Percentiles rank a stretch among this genome's conserved stretches.
phyloP scores from a whole-genome alignment of 805 yeast genomes.

The Cyberlindnera nakhonratchasimensis region DNA sequence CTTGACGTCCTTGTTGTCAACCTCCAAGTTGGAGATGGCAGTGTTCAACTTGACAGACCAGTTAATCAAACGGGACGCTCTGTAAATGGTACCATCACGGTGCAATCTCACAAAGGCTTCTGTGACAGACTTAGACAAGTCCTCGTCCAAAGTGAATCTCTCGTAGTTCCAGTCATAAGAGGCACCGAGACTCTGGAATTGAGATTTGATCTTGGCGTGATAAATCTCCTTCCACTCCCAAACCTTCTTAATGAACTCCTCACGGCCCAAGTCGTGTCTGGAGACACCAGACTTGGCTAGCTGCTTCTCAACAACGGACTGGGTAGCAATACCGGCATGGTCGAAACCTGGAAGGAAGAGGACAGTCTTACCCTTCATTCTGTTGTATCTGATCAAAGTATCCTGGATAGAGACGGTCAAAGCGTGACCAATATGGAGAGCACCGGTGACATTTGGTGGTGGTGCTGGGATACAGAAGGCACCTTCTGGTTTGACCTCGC shows the following conservation, averaged over 20 bases:
- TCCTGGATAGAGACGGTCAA: constrained; percentile 94
- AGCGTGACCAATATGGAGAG: constrained; percentile 97
- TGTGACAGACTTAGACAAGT: constrained; percentile 70
- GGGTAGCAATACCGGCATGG: constrained; percentile 99
- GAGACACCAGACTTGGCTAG: constrained; percentile 78
- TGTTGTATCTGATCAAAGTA: constrained; percentile 84
- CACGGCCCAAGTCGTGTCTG: constrained; percentile 94
- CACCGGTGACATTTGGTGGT: constrained; percentile 99
- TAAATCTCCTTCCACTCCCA: constrained; percentile 99
- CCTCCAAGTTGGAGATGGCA: constrained; percentile 94
- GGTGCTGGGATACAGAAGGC: constrained; percentile 93
- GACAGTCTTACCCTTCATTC: constrained; percentile 96
- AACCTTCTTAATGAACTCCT: constrained; percentile 77
- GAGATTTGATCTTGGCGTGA: constrained; percentile 79
- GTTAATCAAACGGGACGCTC: constrained; percentile 89
- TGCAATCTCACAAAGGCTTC: constrained; percentile 91
- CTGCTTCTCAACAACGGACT: constrained; percentile 95
- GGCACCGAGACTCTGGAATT: constrained; percentile 86
- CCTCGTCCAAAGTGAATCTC: constrained; percentile 86
- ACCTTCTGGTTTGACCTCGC: constrained; percentile 78
- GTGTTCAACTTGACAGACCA: constrained; percentile 96
- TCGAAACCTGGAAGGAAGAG: constrained; percentile 95
- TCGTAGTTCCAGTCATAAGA: constrained; percentile 96
- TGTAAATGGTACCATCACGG: constrained; percentile 92
- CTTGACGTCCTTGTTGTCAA: constrained; percentile 83